These are phyloP conservation scores for Didymella sp. DNA, from an alignment of 2,329 filamentous ascomycete genomes.

Conservation along the genomic window DNA sequence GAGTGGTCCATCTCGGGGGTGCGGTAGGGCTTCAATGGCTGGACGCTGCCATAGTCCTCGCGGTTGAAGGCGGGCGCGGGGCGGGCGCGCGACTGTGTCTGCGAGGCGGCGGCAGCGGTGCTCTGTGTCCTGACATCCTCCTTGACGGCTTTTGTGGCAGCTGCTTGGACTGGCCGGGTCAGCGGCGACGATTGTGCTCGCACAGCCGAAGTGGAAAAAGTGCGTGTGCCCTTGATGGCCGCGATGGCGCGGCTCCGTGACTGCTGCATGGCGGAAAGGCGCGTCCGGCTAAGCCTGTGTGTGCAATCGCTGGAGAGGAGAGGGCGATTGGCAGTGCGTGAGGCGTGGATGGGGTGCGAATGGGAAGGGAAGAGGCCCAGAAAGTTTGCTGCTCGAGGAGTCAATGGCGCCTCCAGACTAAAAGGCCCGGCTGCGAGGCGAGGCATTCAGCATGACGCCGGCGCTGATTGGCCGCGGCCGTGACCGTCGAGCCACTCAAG, in stretches of 20 bases:
- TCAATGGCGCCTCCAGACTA: constrained; percentile 2
- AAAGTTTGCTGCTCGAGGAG: constrained; percentile 15
- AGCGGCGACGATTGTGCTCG: constrained; percentile 55
- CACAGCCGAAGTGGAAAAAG: constrained; percentile 53
- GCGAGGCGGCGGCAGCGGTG: constrained; percentile 50
- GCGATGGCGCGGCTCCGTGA: constrained; percentile 47
- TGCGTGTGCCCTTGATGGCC: constrained; percentile 50
- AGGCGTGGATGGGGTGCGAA: not conserved
- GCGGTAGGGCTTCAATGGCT: constrained; percentile 56
- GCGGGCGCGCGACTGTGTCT: constrained; percentile 43
- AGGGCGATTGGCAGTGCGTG: not conserved
- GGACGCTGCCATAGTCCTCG: constrained; percentile 53
- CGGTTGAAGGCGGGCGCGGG: constrained; percentile 60
- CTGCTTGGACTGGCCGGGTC: constrained; percentile 45
- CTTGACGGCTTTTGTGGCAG: constrained; percentile 40
- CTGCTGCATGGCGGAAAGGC: constrained; percentile 42
- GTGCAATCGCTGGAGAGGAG: constrained; percentile 4
- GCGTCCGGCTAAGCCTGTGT: constrained; percentile 1
- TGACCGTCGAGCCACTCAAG: not conserved
- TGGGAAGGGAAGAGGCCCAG: not conserved
- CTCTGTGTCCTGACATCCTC: constrained; percentile 53
- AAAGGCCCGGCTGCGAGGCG: not conserved
- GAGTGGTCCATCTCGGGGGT: constrained; percentile 61
- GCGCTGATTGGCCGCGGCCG: not conserved
- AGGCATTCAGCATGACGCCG: not conserved